Evolutionary conservation across 768 basidiomycete genomes (phyloP).

Genomic region (Paxillus involutus): DNA sequence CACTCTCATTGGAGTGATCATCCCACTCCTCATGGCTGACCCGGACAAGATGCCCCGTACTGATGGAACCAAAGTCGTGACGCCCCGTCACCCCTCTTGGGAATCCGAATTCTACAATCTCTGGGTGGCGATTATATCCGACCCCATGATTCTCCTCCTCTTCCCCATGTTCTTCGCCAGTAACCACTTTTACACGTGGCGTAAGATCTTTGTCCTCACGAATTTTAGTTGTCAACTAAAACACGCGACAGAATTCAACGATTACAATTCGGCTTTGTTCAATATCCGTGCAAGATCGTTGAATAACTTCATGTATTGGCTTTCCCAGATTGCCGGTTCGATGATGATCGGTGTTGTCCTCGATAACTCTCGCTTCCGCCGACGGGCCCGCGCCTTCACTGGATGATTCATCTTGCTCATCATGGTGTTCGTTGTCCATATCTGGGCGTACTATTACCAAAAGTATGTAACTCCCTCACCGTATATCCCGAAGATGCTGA

Average conservation of each 20-base stretch:
- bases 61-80: conserved; percentile 67
- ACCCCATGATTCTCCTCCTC: conserved; percentile 69
- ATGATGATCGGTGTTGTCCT: conserved; percentile 65
- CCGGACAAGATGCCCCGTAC: conserved; percentile 72
- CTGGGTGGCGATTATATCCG: conserved; percentile 62
- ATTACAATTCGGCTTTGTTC: conserved; percentile 73
- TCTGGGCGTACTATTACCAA: conserved; percentile 77
- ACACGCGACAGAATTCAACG: conserved; percentile 63
- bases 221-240: background rate
- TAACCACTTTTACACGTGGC: conserved; percentile 86
- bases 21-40: conserved; percentile 69
- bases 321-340: conserved; percentile 72
- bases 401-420: conserved; percentile 62
- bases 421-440: conserved; percentile 66
- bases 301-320: conserved; percentile 82
- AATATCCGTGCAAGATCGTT: conserved; percentile 73
- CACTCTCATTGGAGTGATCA: conserved; percentile 60
- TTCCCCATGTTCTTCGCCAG: conserved; percentile 84
- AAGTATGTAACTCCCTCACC: conserved; percentile 38
- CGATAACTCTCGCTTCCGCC: conserved; percentile 51
- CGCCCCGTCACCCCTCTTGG: conserved; percentile 70
- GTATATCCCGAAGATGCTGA: background rate
- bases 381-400: conserved; percentile 64
- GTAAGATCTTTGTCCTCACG: conserved; percentile 30
- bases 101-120: conserved; percentile 68